A percentile compares a stretch with the other conserved stretches of the same genome.
Evolutionary conservation across 2,329 filamentous ascomycete species (phyloP).

Genomic region (Apiospora rasikravindrae): DNA sequence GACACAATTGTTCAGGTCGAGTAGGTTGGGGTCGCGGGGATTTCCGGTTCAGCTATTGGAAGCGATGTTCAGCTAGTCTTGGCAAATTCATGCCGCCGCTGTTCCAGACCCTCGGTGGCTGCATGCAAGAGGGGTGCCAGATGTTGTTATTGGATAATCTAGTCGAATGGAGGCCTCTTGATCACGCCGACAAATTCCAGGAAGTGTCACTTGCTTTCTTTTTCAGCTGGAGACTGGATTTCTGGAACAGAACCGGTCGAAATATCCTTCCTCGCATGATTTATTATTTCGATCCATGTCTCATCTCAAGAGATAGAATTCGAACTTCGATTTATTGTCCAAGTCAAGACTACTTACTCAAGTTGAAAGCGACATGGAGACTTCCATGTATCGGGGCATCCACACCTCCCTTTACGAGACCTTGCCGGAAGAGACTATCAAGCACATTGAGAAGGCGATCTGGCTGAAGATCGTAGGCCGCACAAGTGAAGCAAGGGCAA

Average conservation of each 20-base stretch:
- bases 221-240: not conserved
- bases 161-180: not conserved
- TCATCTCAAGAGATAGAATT: too few relatives aligned
- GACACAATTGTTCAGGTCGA: not conserved
- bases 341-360: not conserved
- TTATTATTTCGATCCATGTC: not conserved
- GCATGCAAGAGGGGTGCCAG: not conserved
- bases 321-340: too few relatives aligned
- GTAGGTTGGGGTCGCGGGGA: not conserved
- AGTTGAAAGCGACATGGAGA: not conserved
- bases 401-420: not conserved
- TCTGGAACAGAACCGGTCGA: not conserved
- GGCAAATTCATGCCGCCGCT: not conserved
- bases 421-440: not conserved
- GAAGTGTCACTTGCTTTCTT: not conserved
- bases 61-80: conserved; percentile 6
- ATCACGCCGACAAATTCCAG: not conserved
- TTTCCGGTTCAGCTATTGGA: not conserved
- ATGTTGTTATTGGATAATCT: not conserved
- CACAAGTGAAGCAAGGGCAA: not conserved
- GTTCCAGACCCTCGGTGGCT: not conserved
- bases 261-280: not conserved
- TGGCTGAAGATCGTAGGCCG: not conserved
- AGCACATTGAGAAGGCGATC: not conserved
- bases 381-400: not conserved